Evolutionary conservation across 345 rosid species (phyloP), one percentile per base, ranked within the genome.

Genomic region (Geranium brycei): DNA sequence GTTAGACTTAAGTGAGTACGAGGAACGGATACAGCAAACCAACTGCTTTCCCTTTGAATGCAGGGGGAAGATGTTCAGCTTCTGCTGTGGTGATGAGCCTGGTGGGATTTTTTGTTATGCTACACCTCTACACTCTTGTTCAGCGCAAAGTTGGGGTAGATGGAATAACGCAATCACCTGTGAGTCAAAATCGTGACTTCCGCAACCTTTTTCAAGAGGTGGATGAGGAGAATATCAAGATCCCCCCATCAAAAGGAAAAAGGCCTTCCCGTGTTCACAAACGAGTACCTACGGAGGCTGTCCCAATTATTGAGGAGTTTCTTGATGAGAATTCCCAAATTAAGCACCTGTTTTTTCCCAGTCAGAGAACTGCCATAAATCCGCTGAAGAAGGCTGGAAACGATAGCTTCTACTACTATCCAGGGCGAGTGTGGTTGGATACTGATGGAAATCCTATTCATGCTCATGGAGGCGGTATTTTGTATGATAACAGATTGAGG

Each of bases 371-470:
- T 23, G 86, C 87, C 0, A 30, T 89, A 60, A 83, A 82, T 68
- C 98, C 98, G 1, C 76, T 62, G 23, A 84, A 69, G 74, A 77
- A 69, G 28, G 66, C 76, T 58, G 83, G 80, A 31, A 87, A 87
- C 57, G 79, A 79, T 31, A 80, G 87, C 59, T 80, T 61, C 57
- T 67, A 80, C 73, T 89, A 77, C 72, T 70, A 73, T 64, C 98
- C 96, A 0, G 93, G 93, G 47, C 84, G 83, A 70, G 79, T 87
- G 67, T 92, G 98, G 98, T 67, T 86, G 81, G 98, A 92, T 58
- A 92, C 93, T 0, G 86, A 89, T 59, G 95, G 98, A 61, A 81
- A 78, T 66, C 95, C 95, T 31, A 89, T 92, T 72, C 98, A 92
- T 78, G 96, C 96, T 23, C 96, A 89, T 73, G 98, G 96, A 31